Base-by-base conservation (phyloP, 768 basidiomycete genomes). In the Lepiota brunneoincarnata region DNA sequence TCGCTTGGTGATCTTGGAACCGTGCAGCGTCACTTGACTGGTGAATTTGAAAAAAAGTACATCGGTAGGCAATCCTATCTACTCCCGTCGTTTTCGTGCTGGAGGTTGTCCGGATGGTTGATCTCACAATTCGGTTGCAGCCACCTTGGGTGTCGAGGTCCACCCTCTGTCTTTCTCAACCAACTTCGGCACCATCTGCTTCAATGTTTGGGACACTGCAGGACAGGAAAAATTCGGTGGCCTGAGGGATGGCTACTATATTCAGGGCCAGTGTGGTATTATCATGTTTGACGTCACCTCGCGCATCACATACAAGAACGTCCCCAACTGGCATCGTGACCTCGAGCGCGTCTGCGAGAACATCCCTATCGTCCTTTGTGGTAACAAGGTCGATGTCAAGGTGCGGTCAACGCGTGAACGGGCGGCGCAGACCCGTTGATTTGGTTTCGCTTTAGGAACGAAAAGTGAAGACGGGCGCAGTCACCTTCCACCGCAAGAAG, bases 231-330 rank as follows among this genome's bases (percentile, higher is more conserved):
- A 98, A 78, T 99, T 99, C 62, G 97, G 96, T 77, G 95, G 94
- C 67, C 89, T 98, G 58, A 91, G 94, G 59, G 94, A 97, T 73
- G 94, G 95, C 42, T 94, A 93, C 74, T 93, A 93, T 74, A 93
- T 93, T 69, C 92, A 95, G 75, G 94, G 94, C 64, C 97, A 99
- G 74, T 98, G 94, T 68, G 97, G 97, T 64, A 98, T 99, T 80
- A 98, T 99, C 85, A 98, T 99, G 97, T 98, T 98, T 78, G 97
- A 93, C 66, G 96, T 98, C 60, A 98, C 97, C 56, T 97, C 97
- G 51, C 87, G 97, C 67, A 99, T 98, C 84, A 99, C 97, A 53
- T 99, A 99, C 81, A 98, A 98, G 82, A 98, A 98, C 71, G 97
- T 99, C 31, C 97, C 97, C 63, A 99, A 98, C 82, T 99, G 97